Conservation (phyloP, 164 flowering plant species). For the Buxus sempervirens region DNA sequence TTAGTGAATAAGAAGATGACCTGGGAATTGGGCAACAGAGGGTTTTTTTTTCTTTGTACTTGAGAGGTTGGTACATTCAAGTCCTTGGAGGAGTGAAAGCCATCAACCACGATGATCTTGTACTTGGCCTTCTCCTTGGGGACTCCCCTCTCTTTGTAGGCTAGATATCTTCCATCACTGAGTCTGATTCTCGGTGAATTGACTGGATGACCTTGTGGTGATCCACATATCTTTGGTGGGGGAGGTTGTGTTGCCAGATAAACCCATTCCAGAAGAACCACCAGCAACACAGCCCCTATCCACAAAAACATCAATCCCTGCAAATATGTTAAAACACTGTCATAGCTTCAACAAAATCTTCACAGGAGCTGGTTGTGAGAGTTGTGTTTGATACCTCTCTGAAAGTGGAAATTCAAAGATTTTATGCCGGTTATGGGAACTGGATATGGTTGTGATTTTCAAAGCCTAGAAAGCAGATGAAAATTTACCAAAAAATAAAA, state of each 20-base stretch:
- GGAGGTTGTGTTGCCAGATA: constrained; percentile 20
- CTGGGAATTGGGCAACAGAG: background rate
- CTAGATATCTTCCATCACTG: constrained; percentile 46
- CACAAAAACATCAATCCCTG: constrained; percentile 12
- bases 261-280: constrained; percentile 19
- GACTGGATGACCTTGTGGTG: constrained; percentile 24
- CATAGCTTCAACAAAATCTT: too few species aligned
- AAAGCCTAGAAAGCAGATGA: too few species aligned
- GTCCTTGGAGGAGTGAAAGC: constrained; percentile 42
- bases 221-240: constrained; percentile 8
- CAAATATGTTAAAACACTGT: background rate
- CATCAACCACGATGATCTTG: constrained; percentile 49
- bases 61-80: constrained; percentile 31
- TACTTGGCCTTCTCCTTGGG: constrained; percentile 38
- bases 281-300: constrained; percentile 6
- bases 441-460: too few species aligned
- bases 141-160: constrained; percentile 49
- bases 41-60: constrained; percentile 15
- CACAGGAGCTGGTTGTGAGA: background rate
- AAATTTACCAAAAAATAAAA: too few species aligned
- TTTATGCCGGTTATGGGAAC: too few species aligned
- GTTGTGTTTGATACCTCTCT: too few species aligned
- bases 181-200: constrained; percentile 38
- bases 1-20: too few species aligned
- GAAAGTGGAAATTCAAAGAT: too few species aligned